These are phyloP conservation scores for Micractinium sp. DNA, from an alignment of 139 green algal genomes.

Conservation along the genomic window DNA sequence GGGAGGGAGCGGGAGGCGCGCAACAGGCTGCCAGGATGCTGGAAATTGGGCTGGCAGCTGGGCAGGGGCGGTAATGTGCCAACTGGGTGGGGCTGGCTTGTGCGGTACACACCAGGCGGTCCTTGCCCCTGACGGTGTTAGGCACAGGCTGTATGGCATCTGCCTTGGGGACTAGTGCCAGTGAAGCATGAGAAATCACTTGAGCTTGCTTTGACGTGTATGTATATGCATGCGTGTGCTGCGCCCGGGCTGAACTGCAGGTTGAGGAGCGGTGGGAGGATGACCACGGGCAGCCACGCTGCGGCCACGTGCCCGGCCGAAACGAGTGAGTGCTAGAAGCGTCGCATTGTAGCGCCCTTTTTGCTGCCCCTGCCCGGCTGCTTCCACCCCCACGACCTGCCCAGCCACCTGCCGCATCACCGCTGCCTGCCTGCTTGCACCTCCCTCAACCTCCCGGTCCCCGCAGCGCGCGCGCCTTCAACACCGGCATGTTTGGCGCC, in stretches of 20 bases:
- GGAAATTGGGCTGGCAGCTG: too few relatives aligned
- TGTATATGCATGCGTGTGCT: background rate
- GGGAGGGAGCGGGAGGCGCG: too few relatives aligned
- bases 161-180: too few relatives aligned
- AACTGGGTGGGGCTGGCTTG: too few relatives aligned
- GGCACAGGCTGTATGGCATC: too few relatives aligned
- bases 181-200: background rate
- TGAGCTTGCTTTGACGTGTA: background rate
- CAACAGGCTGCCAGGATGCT: too few relatives aligned
- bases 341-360: too few relatives aligned
- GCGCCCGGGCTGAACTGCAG: background rate
- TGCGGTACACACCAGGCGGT: too few relatives aligned
- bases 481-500: slow-evolving; percentile 10
- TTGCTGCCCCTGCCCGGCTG: too few relatives aligned
- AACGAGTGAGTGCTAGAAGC: background rate
- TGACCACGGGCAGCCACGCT: slow-evolving; percentile 2
- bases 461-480: background rate
- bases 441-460: background rate
- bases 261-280: slow-evolving; percentile 6
- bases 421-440: background rate
- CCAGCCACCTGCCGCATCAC: background rate
- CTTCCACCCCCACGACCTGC: background rate
- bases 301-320: background rate
- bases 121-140: too few relatives aligned
- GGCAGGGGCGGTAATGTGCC: too few relatives aligned